These are phyloP conservation scores for Mycosphaerella sp. DNA, from an alignment of 2,329 filamentous ascomycete species.

Conservation along the genomic window DNA sequence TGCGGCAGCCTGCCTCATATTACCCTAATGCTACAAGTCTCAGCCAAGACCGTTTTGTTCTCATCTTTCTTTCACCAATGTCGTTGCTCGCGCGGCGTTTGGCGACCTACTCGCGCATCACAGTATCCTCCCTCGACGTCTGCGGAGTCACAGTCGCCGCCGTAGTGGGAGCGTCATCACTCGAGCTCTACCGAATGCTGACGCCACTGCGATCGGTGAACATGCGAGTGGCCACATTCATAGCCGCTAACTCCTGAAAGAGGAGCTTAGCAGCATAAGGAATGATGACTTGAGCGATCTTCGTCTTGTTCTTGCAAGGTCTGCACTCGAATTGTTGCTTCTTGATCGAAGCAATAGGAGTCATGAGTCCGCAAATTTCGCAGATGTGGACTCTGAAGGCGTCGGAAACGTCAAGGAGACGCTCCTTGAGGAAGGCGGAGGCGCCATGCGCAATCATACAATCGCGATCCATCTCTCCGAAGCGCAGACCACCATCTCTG, in stretches of 20 bases:
- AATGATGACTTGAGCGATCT: constrained; percentile 95
- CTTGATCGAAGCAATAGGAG: constrained; percentile 93
- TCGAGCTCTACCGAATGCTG: constrained; percentile 26
- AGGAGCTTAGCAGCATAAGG: constrained; percentile 96
- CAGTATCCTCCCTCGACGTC: neutral
- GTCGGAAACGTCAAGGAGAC: constrained; percentile 94
- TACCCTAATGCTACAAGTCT: too few species aligned
- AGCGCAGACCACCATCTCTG: constrained; percentile 92
- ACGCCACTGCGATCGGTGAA: constrained; percentile 57
- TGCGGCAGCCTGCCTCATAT: too few species aligned
- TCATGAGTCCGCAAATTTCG: constrained; percentile 98
- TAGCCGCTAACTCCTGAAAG: constrained; percentile 95
- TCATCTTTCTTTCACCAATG: too few species aligned
- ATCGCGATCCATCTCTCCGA: constrained; percentile 99
- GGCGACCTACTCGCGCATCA: neutral
- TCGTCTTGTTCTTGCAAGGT: constrained; percentile 98
- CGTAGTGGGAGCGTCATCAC: constrained; percentile 1
- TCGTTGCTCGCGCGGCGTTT: neutral
- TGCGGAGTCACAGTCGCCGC: neutral
- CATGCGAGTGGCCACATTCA: constrained; percentile 98
- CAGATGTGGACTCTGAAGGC: constrained; percentile 97
- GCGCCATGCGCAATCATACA: constrained; percentile 99
- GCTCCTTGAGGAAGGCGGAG: constrained; percentile 93
- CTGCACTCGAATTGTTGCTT: constrained; percentile 96
- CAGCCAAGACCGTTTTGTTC: too few species aligned